These are phyloP conservation scores for Zygosaccharomyces pseudorouxii DNA, from an alignment of 805 yeast genomes.

Conservation along the genomic window DNA sequence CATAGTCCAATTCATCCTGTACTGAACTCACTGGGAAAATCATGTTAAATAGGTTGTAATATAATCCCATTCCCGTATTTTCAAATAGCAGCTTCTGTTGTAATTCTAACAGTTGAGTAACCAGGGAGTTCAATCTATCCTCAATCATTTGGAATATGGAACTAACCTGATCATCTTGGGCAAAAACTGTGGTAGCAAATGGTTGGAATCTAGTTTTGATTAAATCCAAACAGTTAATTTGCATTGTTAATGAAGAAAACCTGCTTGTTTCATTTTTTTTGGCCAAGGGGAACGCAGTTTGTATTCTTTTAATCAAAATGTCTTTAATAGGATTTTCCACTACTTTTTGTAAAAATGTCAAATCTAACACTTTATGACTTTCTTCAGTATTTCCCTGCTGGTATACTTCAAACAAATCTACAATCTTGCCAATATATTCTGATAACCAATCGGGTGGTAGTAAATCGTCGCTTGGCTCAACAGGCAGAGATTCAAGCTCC, in stretches of 20 bases:
- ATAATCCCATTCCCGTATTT: conserved; percentile 53
- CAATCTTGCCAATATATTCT: conserved; percentile 45
- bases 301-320: conserved; percentile 28
- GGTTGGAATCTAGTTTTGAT: conserved; percentile 48
- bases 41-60: conserved; percentile 62
- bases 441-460: conserved; percentile 82
- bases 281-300: conserved; percentile 29
- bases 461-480: conserved; percentile 46
- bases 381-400: conserved; percentile 38
- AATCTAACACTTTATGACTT: conserved; percentile 36
- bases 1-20: conserved; percentile 52
- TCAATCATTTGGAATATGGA: conserved; percentile 26
- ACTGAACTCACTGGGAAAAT: conserved; percentile 55
- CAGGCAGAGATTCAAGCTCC: conserved; percentile 32
- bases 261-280: conserved; percentile 26
- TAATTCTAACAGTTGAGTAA: conserved; percentile 36
- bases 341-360: conserved; percentile 38
- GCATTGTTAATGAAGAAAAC: conserved; percentile 37
- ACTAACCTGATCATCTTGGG: conserved; percentile 29
- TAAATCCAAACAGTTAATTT: conserved; percentile 57
- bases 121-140: conserved; percentile 30
- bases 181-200: conserved; percentile 37
- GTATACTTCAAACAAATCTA: conserved; percentile 55
- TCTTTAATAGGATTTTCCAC: conserved; percentile 40
- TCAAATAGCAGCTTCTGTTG: conserved; percentile 48